These are phyloP conservation scores for Trametes meyenii DNA, from an alignment of 768 basidiomycete species.

Conservation along the genomic window DNA sequence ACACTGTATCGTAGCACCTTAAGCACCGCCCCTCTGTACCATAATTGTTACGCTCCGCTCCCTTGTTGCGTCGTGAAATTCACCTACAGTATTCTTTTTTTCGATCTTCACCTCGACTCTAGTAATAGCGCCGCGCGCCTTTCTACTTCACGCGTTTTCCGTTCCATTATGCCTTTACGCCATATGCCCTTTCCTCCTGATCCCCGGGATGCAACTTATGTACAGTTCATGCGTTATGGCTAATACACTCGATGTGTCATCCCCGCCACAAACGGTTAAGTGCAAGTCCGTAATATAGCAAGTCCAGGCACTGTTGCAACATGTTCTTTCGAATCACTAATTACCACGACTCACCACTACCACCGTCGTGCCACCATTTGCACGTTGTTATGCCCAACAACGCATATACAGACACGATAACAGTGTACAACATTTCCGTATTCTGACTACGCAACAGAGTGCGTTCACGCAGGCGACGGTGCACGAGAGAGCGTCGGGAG, in stretches of 20 bases:
- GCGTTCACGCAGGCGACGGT: constrained; percentile 10
- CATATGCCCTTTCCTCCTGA: no score
- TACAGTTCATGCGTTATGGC: background rate
- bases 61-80: background rate
- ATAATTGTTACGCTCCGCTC: background rate
- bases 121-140: background rate
- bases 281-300: background rate
- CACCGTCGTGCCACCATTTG: no score
- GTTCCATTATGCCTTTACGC: no score
- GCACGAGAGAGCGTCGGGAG: constrained; percentile 24
- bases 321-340: no score
- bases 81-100: background rate
- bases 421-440: constrained; percentile 1
- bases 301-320: no score
- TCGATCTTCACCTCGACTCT: background rate
- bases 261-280: background rate
- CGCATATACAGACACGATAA: background rate
- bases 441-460: background rate
- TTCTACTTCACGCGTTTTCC: no score
- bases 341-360: no score
- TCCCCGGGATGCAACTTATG: no score
- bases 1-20: background rate
- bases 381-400: no score
- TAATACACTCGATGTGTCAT: background rate
- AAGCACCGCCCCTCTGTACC: background rate